These are phyloP conservation scores for Curvularia lunata DNA, from an alignment of 2,329 filamentous ascomycete genomes.

Conservation along the genomic window DNA sequence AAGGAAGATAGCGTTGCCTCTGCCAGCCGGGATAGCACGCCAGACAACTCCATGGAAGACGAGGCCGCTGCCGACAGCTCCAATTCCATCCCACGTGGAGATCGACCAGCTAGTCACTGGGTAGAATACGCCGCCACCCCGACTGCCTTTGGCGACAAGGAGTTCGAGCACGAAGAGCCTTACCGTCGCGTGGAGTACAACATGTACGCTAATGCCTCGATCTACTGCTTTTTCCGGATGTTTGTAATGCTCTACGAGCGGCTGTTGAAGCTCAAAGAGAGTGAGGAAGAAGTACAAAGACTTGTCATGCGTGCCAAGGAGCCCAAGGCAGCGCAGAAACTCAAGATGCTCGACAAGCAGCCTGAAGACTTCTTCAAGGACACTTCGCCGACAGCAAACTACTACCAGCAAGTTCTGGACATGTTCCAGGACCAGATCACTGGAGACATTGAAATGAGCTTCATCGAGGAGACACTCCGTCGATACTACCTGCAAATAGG, in stretches of 20 bases:
- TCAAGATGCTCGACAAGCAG: slow-evolving; percentile 82
- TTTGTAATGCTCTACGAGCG: slow-evolving; percentile 91
- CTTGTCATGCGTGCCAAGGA: slow-evolving; percentile 76
- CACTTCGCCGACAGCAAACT: slow-evolving; percentile 68
- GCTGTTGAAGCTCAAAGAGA: slow-evolving; percentile 81
- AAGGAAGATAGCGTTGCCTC: slow-evolving; percentile 81
- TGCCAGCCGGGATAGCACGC: slow-evolving; percentile 86
- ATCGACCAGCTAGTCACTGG: slow-evolving; percentile 70
- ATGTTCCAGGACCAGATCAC: slow-evolving; percentile 87
- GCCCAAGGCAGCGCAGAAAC: slow-evolving; percentile 79
- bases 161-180: slow-evolving; percentile 76
- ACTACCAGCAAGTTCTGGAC: slow-evolving; percentile 83
- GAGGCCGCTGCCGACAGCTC: slow-evolving; percentile 70
- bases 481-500: slow-evolving; percentile 90
- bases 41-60: slow-evolving; percentile 82
- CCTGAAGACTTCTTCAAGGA: slow-evolving; percentile 75
- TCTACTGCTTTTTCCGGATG: slow-evolving; percentile 94
- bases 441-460: slow-evolving; percentile 78
- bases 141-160: slow-evolving; percentile 64
- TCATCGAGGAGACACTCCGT: slow-evolving; percentile 88
- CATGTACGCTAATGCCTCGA: slow-evolving; percentile 87
- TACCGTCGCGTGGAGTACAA: slow-evolving; percentile 84
- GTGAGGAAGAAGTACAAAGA: slow-evolving; percentile 73
- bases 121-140: slow-evolving; percentile 63
- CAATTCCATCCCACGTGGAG: slow-evolving; percentile 61